Base-by-base conservation (phyloP, 176 grass and related monocot species). In the Triticum monococcum region DNA sequence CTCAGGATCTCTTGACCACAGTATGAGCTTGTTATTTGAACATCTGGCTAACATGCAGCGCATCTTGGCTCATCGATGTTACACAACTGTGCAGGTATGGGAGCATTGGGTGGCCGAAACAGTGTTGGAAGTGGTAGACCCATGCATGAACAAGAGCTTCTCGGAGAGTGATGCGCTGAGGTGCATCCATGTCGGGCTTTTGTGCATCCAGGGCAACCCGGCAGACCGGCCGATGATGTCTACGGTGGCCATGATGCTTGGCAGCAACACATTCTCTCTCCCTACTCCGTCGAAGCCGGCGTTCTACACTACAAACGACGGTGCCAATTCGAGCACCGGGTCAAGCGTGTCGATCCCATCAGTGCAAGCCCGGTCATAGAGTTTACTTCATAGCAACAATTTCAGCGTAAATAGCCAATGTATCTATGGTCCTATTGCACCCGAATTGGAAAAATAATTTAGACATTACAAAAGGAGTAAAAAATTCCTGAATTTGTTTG, bases 161-260 rank as follows among this genome's bases (percentile, higher is more conserved):
- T 48, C 84, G 2, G 14, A 7, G 26, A 63, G 79, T 8, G 88
- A 93, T 12, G 62, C 85, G 61, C 18, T 75, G 43, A 46, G 65
- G 16, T 85, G 88, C 46, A 28, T 93, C 75, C 81, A 93, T 61
- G 13, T 88, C 0, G 82, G 72, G 2, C 45, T 93, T 16, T 32
- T 90, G 40, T 93, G 91, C 68, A 72, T 88, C 5, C 88, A 93
- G 78, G 88, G 31, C 18, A 63, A 86, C 23, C 69, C 88, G 0
- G 13, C 65, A 0, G 78, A 66, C 12, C 20, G 86, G 33, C 86
- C 88, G n/a, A 24, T 36, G 25, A 90, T 88, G 86, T 90, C 91
- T 12, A 57, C 77, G 1, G 87, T 92, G 26, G 45, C 33, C 22
- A 72, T 73, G 60, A 89, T 89, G 91, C 81, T 92, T 7, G 64